phyloP scores from a whole-genome alignment of 768 basidiomycete species.

The Floccularia luteovirens region DNA sequence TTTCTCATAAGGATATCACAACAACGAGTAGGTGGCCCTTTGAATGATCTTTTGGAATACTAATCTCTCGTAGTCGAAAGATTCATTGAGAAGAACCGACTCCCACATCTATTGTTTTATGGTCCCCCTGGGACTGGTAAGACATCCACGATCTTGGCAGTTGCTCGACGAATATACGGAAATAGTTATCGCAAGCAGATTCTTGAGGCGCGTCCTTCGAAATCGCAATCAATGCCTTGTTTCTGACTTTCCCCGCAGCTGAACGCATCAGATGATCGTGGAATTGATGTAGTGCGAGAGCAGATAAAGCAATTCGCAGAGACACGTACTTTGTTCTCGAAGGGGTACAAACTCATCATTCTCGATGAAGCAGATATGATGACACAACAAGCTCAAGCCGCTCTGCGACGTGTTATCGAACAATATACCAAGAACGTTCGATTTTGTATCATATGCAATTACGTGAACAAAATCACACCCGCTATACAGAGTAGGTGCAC shows the following conservation, averaged over 20 bases:
- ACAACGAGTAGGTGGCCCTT: slow-evolving; percentile 65
- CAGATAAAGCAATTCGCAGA: slow-evolving; percentile 99
- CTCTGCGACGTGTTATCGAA: slow-evolving; percentile 94
- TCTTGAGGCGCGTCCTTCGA: slow-evolving; percentile 59
- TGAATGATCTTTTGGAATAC: neutral
- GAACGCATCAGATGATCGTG: slow-evolving; percentile 97
- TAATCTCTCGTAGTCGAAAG: slow-evolving; percentile 64
- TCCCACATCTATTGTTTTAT: slow-evolving; percentile 95
- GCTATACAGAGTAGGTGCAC: slow-evolving; percentile 99
- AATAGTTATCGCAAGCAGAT: slow-evolving; percentile 83
- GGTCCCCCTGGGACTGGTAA: slow-evolving; percentile 99
- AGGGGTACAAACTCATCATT: slow-evolving; percentile 95
- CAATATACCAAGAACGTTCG: slow-evolving; percentile 98
- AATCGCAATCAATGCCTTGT: neutral
- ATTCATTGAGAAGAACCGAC: slow-evolving; percentile 90
- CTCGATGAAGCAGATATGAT: slow-evolving; percentile 99
- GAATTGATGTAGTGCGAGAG: slow-evolving; percentile 97
- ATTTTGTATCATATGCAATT: slow-evolving; percentile 99
- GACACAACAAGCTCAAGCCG: slow-evolving; percentile 96
- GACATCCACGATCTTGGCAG: slow-evolving; percentile 93
- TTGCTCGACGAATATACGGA: slow-evolving; percentile 93
- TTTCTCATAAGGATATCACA: slow-evolving; percentile 94
- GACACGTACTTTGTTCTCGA: slow-evolving; percentile 85
- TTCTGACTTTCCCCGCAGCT: slow-evolving; percentile 41
- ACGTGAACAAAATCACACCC: slow-evolving; percentile 98